Base-by-base conservation (phyloP, 2,329 filamentous ascomycete species). In the Beauveria caledonica region DNA sequence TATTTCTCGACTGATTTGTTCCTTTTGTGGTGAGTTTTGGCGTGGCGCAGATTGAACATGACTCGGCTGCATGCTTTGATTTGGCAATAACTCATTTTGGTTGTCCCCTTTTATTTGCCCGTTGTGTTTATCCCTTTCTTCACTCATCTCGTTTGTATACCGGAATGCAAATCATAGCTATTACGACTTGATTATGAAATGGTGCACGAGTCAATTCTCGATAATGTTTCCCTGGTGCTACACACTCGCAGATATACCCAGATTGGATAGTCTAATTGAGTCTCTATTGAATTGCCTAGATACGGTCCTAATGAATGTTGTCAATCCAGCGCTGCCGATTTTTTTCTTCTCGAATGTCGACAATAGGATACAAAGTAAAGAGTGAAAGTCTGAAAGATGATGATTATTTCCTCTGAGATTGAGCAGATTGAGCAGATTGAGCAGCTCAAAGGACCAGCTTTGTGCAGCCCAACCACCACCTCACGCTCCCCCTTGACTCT, bases 241-340 rank as follows among this genome's bases (percentile, higher is more conserved):
- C 23, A 45, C 17, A 11, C n/a, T 29, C 7, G 23, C 11, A 15
- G 23, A 54, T 54, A 53, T 60, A 60, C 58, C 58, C 58, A 60
- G 51, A 55, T 49, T 55, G 58, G 44, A 60, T 54, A 60, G 36
- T 50, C 8, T 48, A 46, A 53, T 51, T 50, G 40, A 36, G 54
- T 36, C 21, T 46, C 11, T 45, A 54, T 45, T 54, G 27, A 46
- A 27, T 19, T 54, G 42, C 19, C 21, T n/a, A 27, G 21, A 6
- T 19, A 42, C 25, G 19, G 19, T 13, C 15, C 9, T 7, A 48
- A 25, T 25, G 44, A 40, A 39, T 48, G 42, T 55, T 15, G n/a
- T 39, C 4, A 13, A 21, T 39, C 27, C 19, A n/a, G 10, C 19
- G 44, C 27, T n/a, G 3, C 3, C 3, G 17, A n/a, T 5, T 45